Base-by-base conservation (phyloP, 23 red algal genomes). In the Pyropia haitanensis region DNA sequence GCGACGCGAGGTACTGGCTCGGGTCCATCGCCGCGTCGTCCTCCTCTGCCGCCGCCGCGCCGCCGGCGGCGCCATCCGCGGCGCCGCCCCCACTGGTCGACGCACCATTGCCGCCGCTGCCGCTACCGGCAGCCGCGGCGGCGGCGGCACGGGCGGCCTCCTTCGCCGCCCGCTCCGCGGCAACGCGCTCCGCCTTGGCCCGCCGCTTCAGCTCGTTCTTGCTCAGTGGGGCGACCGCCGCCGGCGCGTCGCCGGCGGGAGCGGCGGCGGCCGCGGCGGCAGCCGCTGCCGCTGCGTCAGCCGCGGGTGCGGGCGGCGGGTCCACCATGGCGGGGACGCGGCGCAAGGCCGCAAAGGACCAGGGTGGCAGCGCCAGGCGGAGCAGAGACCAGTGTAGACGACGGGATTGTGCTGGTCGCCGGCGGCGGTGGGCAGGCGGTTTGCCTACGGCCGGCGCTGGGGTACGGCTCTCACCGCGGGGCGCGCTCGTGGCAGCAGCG, bases 191-290 rank as follows among this genome's bases (percentile, higher is more conserved):
- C 22, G 89, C 89, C 63, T 95, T 95, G 61, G 73, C 51, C 49
- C 79, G 67, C 59, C 80, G 49, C 49, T 95, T 95, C 19, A 95
- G 27, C 63, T 85, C 89, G 44, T 95, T 95, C 62, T 95, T 95
- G 72, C 72, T 79, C 1, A 95, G 65, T 0, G 62, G 58, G 33
- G 33, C 59, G 31, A 77, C 83, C 5, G 57, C 53, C 16, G 55
- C 79, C 15, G 79, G 61, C 17, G 63, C 65, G 28, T 22, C 32
- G 17, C 32, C 32, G 3, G 61, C 61, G 18, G 29, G 2, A 10
- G 28, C 61, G 20, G n/a, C 46, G 12, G 31, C 63, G 7, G 32
- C 61, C 7, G n/a, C 46, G 12, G 31, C 63, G 7, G 32, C 14
- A 6, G 18, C 63, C 0, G 18, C 26, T 49, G 63, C 1, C 18